Base-by-base conservation (phyloP, 2,329 filamentous ascomycete genomes). In the Talaromyces atroroseus region DNA sequence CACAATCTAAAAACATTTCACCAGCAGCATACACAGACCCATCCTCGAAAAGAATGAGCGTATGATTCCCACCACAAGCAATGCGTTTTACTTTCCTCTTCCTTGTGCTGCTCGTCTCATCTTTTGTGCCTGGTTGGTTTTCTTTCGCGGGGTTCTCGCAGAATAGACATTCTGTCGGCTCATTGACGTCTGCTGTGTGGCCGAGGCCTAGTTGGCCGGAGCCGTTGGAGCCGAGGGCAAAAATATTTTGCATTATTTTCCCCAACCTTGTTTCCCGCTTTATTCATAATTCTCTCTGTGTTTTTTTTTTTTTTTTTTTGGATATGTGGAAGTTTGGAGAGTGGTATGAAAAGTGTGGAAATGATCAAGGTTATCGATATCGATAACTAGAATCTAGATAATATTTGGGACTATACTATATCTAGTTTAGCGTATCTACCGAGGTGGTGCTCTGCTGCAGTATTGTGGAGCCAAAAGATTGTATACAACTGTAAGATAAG, bases 21-120 rank as follows among this genome's bases (percentile, higher is more conserved):
- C 91, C 91, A 47, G 84, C 80, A 65, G 82, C 85, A 65, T 83
- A 88, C 0, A 92, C 74, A 1, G 74, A 63, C 0, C 86, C 86
- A 24, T 76, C 68, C 3, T 76, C 66, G n/a, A 81, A 82, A 11
- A 91, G 76, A 10, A 95, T 69, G 3, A 96, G 74, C 0, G 90
- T 95, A 70, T 96, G 92, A 66, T 96, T 96, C 1, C 92, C 92
- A 3, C 92, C 92, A 7, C 89, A 79, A 46, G 68, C 73, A 24
- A 86, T 76, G 14, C 67, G 63, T 14, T 54, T 46, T n/a, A 71
- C 60, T 6, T 60, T 51, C 12, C 52, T 56, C 14, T 44, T n/a
- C 7, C 24, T 26, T 26, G 24, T 29, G 2, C 26, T 29, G 6
- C 26, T 29, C 11, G 2, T 5, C n/a, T 26, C 32, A 55, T 49